Conservation (phyloP, 805 yeast species). For the Metschnikowia santaceciliae region DNA sequence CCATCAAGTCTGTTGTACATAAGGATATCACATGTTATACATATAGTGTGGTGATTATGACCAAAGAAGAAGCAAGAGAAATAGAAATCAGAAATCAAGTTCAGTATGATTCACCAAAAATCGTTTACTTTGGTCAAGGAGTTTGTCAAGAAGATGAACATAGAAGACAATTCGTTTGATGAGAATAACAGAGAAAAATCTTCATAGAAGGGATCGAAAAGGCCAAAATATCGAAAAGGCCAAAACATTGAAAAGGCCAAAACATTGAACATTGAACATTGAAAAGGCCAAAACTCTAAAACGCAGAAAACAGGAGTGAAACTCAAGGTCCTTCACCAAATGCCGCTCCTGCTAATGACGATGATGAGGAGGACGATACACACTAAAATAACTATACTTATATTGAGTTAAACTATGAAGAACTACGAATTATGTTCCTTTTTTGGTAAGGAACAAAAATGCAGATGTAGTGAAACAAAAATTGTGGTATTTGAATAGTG, state of each 20-base stretch:
- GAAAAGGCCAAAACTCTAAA: constrained; percentile 6
- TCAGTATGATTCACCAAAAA: constrained; percentile 76
- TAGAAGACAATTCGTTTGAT: constrained; percentile 69
- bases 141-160: constrained; percentile 55
- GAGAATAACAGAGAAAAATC: constrained; percentile 67
- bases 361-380: constrained; percentile 39
- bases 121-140: constrained; percentile 62
- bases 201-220: constrained; percentile 9
- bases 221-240: neutral
- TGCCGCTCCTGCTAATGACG: constrained; percentile 15
- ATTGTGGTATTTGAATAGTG: too few relatives aligned
- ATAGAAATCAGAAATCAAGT: constrained; percentile 36
- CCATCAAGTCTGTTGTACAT: constrained; percentile 67
- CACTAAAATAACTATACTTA: constrained; percentile 6
- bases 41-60: constrained; percentile 56
- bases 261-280: too few relatives aligned
- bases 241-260: too few relatives aligned
- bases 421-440: too few relatives aligned
- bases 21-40: constrained; percentile 75
- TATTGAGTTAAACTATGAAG: too few relatives aligned
- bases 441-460: too few relatives aligned
- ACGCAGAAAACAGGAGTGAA: too few relatives aligned
- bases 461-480: too few relatives aligned
- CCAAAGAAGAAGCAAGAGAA: constrained; percentile 19
- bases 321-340: too few relatives aligned